Evolutionary conservation across 139 green algal species (phyloP).

Genomic region (Micromonas commoda): DNA sequence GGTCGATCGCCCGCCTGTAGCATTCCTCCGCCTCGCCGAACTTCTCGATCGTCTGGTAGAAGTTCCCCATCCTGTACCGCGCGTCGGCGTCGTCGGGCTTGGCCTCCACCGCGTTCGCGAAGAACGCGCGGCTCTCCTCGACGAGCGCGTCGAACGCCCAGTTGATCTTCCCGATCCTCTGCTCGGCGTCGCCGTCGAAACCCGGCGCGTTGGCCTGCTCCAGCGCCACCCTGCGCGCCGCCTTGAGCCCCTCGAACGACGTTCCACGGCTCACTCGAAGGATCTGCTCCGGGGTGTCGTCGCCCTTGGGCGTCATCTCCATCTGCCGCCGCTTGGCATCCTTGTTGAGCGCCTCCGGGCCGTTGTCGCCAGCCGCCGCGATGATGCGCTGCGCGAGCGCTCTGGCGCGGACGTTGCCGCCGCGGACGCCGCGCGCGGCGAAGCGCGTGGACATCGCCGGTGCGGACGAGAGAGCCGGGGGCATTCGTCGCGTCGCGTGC

Average conservation of each 20-base stretch:
- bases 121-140: not conserved
- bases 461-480: too few species aligned
- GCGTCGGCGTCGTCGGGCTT: not conserved
- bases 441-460: too few species aligned
- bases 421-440: too few species aligned
- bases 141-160: slow-evolving; percentile 18
- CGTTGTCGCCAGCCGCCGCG: too few species aligned
- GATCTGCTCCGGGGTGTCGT: slow-evolving; percentile 12
- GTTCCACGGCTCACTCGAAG: slow-evolving; percentile 11
- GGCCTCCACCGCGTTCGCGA: not conserved
- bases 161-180: not conserved
- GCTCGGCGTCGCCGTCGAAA: not conserved
- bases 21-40: slow-evolving; percentile 25
- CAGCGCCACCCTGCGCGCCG: not conserved
- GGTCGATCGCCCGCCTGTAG: slow-evolving; percentile 15
- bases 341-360: not conserved
- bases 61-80: slow-evolving; percentile 17
- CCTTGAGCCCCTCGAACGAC: slow-evolving; percentile 25
- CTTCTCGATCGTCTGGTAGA: slow-evolving; percentile 32
- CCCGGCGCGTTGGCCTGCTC: not conserved
- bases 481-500: too few species aligned
- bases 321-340: not conserved
- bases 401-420: too few species aligned
- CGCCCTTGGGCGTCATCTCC: not conserved
- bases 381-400: too few species aligned